Evolutionary conservation across 2,329 filamentous ascomycete genomes (phyloP).

Genomic region (Aspergillus melleus): DNA sequence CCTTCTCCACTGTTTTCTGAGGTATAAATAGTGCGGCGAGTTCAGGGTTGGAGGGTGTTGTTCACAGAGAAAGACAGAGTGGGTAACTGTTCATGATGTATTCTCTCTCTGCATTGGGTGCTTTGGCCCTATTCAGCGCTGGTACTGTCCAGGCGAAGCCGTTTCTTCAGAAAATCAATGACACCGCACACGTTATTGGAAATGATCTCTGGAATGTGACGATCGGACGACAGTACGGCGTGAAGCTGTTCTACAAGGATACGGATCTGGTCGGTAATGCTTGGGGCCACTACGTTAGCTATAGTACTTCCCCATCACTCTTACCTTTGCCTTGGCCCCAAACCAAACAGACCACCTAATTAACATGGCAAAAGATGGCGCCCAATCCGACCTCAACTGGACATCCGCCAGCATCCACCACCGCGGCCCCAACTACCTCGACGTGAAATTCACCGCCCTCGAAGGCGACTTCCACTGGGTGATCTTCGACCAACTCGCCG

Average conservation of each 20-base stretch:
- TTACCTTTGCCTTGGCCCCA: background rate
- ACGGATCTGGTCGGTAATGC: conserved; percentile 45
- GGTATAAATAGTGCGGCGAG: background rate
- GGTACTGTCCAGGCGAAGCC: conserved; percentile 5
- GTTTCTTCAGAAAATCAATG: conserved; percentile 16
- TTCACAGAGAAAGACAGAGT: background rate
- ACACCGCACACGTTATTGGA: conserved; percentile 27
- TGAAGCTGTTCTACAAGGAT: conserved; percentile 43
- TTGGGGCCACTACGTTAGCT: conserved; percentile 47
- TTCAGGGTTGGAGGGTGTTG: background rate
- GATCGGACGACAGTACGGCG: conserved; percentile 38
- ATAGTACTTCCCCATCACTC: conserved; percentile 33
- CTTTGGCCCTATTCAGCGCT: background rate
- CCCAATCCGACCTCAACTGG: conserved; percentile 49
- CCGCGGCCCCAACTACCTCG: conserved; percentile 46
- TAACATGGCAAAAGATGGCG: conserved; percentile 42
- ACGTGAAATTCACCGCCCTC: conserved; percentile 48
- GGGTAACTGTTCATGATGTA: background rate
- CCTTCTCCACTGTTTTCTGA: background rate
- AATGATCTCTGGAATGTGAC: conserved; percentile 47
- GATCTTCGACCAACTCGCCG: conserved; percentile 49
- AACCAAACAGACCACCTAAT: background rate
- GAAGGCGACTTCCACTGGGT: conserved; percentile 57
- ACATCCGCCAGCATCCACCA: conserved; percentile 48
- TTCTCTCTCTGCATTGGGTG: background rate